Percentiles rank a stretch among this genome's conserved stretches.
These are phyloP conservation scores for Mucor velutinosus DNA, from an alignment of 371 early-diverging fungal genomes.

Conservation along the genomic window DNA sequence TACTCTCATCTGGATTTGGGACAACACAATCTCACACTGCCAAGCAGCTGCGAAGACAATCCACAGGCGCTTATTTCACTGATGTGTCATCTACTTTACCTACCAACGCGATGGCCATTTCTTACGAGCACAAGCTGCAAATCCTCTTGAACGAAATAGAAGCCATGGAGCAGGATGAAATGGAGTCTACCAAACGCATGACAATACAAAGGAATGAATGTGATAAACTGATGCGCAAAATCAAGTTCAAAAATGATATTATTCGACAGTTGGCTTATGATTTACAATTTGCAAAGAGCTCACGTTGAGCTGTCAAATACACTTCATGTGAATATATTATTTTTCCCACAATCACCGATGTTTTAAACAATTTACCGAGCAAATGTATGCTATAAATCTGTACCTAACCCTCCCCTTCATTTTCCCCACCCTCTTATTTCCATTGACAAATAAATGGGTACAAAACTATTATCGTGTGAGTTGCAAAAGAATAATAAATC, in stretches of 20 bases:
- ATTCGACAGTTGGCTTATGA: conserved; percentile 21
- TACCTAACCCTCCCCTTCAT: not conserved
- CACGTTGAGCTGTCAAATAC: not conserved
- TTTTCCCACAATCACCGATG: not conserved
- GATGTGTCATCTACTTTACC: not conserved
- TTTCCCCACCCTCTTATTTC: conserved; percentile 4
- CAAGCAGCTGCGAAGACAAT: conserved; percentile 5
- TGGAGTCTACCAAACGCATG: not conserved
- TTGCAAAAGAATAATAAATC: not conserved
- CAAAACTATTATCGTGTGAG: conserved; percentile 15
- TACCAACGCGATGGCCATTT: not conserved
- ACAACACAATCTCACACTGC: not conserved
- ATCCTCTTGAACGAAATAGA: conserved; percentile 29
- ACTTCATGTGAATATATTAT: not conserved
- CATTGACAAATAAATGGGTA: not conserved
- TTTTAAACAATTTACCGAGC: not conserved
- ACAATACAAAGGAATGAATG: conserved; percentile 2
- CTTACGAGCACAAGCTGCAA: conserved; percentile 23
- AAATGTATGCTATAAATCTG: not conserved
- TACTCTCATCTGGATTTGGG: not conserved
- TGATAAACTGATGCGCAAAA: conserved; percentile 5
- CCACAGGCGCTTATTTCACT: not conserved
- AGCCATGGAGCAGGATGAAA: conserved; percentile 29
- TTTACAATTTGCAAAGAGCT: conserved; percentile 6
- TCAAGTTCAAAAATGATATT: conserved; percentile 16